phyloP scores from a whole-genome alignment of 2,329 filamentous ascomycete species.

The Cryphonectria carpinicola region DNA sequence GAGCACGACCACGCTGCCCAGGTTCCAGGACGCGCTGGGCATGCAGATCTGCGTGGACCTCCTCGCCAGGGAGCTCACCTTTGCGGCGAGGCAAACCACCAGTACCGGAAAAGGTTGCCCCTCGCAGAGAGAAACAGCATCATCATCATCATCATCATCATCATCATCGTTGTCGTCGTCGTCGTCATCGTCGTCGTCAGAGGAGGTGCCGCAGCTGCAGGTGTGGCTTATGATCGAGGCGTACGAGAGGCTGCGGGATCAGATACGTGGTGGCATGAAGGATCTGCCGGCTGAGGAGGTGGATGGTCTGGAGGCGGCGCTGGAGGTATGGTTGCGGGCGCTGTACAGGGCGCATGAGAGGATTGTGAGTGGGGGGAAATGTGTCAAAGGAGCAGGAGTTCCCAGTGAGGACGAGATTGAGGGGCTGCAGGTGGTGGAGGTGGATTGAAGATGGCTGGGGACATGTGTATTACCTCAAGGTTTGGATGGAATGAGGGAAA shows the following conservation, averaged over 20 bases:
- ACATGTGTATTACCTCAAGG: not conserved
- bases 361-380: slow-evolving; percentile 34
- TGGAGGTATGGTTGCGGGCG: slow-evolving; percentile 56
- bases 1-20: slow-evolving; percentile 23
- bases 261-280: slow-evolving; percentile 40
- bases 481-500: not conserved
- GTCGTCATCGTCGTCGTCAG: slow-evolving; percentile 18
- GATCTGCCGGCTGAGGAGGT: slow-evolving; percentile 36
- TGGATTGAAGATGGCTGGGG: slow-evolving; percentile 24
- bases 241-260: slow-evolving; percentile 57
- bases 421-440: slow-evolving; percentile 30
- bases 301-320: slow-evolving; percentile 45
- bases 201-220: slow-evolving; percentile 52
- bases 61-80: slow-evolving; percentile 53
- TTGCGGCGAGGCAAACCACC: slow-evolving; percentile 41
- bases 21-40: slow-evolving; percentile 42
- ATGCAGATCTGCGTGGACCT: slow-evolving; percentile 57
- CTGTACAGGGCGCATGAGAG: slow-evolving; percentile 52
- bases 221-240: slow-evolving; percentile 63
- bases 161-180: no score
- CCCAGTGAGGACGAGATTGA: slow-evolving; percentile 40
- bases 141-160: no score
- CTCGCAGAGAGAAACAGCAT: slow-evolving; percentile 20
- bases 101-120: slow-evolving; percentile 8
- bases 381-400: not conserved